Evolutionary conservation across 257 asterid genomes (phyloP).

Genomic region (Solanum bulbocastanum): DNA sequence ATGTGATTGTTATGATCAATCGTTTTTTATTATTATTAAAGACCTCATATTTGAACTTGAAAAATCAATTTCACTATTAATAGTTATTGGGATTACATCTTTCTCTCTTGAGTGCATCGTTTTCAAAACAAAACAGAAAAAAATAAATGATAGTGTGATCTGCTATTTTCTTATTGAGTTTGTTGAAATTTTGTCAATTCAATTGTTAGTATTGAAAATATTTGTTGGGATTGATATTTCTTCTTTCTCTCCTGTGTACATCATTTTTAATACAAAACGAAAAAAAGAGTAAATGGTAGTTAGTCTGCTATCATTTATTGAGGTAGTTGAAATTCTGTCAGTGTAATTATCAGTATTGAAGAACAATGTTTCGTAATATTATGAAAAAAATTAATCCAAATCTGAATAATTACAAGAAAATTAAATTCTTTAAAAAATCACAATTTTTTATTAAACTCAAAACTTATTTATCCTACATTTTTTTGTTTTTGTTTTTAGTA

Average conservation of each 20-base stretch:
- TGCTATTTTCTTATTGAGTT: background rate
- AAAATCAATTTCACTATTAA: background rate
- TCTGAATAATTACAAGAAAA: background rate
- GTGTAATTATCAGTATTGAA: too few relatives aligned
- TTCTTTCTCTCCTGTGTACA: background rate
- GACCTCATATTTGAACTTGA: background rate
- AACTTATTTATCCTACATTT: background rate
- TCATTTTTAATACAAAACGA: too few relatives aligned
- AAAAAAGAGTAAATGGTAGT: background rate
- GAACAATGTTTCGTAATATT: too few relatives aligned
- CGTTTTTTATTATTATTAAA: background rate
- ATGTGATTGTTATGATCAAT: background rate
- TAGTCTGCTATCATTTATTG: background rate
- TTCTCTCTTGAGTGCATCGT: too few relatives aligned
- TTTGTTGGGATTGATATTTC: background rate
- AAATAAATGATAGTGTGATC: background rate
- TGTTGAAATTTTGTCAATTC: background rate
- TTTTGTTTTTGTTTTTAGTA: background rate
- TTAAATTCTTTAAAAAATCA: rapidly evolving
- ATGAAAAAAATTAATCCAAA: background rate
- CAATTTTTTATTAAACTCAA: background rate
- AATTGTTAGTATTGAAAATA: background rate
- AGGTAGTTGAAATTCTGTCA: too few relatives aligned
- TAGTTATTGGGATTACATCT: background rate
- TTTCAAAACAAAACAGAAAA: too few relatives aligned